These are phyloP conservation scores for Corchorus olitorius DNA, from an alignment of 345 rosid species.

Conservation along the genomic window DNA sequence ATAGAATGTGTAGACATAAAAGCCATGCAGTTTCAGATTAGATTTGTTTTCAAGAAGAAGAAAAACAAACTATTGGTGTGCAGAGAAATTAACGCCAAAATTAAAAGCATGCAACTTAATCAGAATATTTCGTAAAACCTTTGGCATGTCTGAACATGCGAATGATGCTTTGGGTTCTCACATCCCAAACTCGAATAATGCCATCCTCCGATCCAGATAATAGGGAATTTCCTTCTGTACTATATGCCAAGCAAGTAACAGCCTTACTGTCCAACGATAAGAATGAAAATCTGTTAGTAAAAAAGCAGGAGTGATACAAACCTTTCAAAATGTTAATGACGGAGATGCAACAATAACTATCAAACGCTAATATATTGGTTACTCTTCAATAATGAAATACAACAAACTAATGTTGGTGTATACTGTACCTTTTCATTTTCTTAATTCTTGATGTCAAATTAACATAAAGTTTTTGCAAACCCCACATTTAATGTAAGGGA, in stretches of 20 bases:
- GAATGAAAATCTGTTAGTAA: not conserved
- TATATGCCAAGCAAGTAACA: slow-evolving; percentile 72
- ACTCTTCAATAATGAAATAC: not conserved
- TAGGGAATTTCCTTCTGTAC: slow-evolving; percentile 53
- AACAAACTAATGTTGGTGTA: not conserved
- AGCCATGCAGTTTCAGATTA: not conserved
- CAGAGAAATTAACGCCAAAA: not conserved
- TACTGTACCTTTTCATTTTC: not conserved
- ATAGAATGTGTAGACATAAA: not conserved
- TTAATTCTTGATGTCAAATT: not conserved
- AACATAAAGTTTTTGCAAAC: not conserved
- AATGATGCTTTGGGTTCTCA: slow-evolving; percentile 41
- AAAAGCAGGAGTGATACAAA: not conserved
- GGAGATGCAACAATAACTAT: not conserved
- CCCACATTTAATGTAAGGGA: not conserved
- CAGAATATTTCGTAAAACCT: slow-evolving; percentile 40
- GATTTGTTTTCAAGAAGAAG: not conserved
- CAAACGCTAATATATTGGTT: not conserved
- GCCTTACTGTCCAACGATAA: slow-evolving; percentile 54
- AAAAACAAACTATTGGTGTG: too few species aligned
- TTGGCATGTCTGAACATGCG: slow-evolving; percentile 63
- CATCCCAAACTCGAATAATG: slow-evolving; percentile 65
- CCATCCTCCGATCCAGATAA: slow-evolving; percentile 90
- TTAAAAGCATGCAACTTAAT: not conserved
- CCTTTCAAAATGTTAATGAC: not conserved